Base-by-base conservation (phyloP, 2,329 filamentous ascomycete species). In the Claviceps arundinis region DNA sequence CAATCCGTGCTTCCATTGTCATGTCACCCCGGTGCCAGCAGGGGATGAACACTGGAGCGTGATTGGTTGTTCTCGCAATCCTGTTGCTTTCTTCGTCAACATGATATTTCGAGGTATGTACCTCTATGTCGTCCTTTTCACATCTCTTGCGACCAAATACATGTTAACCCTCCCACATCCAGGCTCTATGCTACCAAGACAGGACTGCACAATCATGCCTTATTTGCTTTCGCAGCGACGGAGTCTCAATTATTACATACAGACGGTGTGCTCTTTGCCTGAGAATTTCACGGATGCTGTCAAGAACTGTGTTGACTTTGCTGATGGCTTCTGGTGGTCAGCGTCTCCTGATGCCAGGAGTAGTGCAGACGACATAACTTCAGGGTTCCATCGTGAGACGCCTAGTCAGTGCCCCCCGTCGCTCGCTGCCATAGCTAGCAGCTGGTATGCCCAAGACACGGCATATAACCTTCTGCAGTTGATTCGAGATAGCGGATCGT, bases 301-400 rank as follows among this genome's bases (percentile, higher is more conserved):
- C 16, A 69, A 69, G 51, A 59, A 63, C 3, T 69, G 72, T 50
- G 60, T 77, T 3, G 77, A 81, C 57, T 79, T 76, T 52, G 68
- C 74, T 37, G 77, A 81, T 56, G 70, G 69, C 1, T 80, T 81
- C 58, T 81, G 77, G 77, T 77, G 75, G 73, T 75, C 72, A 16
- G 75, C 77, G 47, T 72, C 77, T 55, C 62, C 75, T 24, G 70
- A 63, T 44, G 54, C 62, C n/a, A 56, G 54, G 42, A 59, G 59
- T 46, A 58, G 58, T n/a, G 51, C 58, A 26, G 52, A 55, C 19
- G 50, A 60, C 19, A 50, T 45, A 24, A 51, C 54, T 13, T 48
- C 52, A 7, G 58, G 59, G 4, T 50, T 53, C 17, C 54, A 47
- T 48, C 53, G 65, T 52, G 68, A 72, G 2, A 60, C 67, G 2